These are phyloP conservation scores for Corynespora cassiicola DNA, from an alignment of 2,329 filamentous ascomycete species.

Conservation along the genomic window DNA sequence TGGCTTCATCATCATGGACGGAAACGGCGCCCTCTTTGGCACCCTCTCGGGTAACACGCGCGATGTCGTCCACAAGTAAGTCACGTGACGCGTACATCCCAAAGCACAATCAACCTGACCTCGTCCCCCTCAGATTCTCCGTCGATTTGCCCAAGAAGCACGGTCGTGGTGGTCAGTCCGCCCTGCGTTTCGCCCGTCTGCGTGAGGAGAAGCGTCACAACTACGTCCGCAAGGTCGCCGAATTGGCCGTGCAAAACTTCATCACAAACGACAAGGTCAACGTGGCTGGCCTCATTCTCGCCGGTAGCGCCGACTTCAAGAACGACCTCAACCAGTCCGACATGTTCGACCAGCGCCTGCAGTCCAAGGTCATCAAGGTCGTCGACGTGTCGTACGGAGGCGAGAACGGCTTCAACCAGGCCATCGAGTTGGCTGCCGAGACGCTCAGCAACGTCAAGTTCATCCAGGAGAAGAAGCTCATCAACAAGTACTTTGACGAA, in stretches of 20 bases:
- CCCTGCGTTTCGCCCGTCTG: constrained; percentile 98
- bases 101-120: background rate
- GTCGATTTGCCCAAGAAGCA: constrained; percentile 99
- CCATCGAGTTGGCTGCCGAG: constrained; percentile 93
- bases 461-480: constrained; percentile 99
- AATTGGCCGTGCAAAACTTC: constrained; percentile 97
- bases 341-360: constrained; percentile 91
- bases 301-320: constrained; percentile 99
- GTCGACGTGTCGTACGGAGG: constrained; percentile 99
- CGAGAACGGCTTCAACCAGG: constrained; percentile 99
- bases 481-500: constrained; percentile 98
- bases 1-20: constrained; percentile 99
- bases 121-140: constrained; percentile 64
- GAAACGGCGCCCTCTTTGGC: constrained; percentile 96
- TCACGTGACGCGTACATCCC: background rate
- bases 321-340: constrained; percentile 98
- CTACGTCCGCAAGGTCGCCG: constrained; percentile 98
- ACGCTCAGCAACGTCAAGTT: constrained; percentile 99
- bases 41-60: constrained; percentile 97
- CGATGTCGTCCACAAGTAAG: constrained; percentile 87
- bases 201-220: constrained; percentile 99
- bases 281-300: constrained; percentile 91
- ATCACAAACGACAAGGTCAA: constrained; percentile 99
- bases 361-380: constrained; percentile 97
- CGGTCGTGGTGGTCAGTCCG: constrained; percentile 99